phyloP scores from a whole-genome alignment of 495 filamentous ascomycete species.

The Hypoxylon crocopeplum region DNA sequence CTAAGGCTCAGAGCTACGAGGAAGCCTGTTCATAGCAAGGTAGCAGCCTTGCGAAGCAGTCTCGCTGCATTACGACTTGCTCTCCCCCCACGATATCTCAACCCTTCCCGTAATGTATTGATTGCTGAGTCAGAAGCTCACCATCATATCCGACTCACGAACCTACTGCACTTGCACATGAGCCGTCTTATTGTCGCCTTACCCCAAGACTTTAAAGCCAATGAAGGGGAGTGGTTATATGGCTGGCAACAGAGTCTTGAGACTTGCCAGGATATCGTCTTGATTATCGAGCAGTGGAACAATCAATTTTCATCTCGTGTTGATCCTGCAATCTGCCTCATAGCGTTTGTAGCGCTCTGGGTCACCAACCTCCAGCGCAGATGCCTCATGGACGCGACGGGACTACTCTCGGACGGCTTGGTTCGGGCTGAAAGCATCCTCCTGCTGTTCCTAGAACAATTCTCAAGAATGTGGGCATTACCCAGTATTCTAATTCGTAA shows the following conservation, averaged over 20 bases:
- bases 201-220: slow-evolving; percentile 3
- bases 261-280: slow-evolving; percentile 26
- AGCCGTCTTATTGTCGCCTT: slow-evolving; percentile 15
- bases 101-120: slow-evolving; percentile 33
- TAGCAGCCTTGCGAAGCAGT: slow-evolving; percentile 5
- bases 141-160: slow-evolving; percentile 37
- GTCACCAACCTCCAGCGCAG: slow-evolving; percentile 24
- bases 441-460: slow-evolving; percentile 32
- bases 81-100: slow-evolving; percentile 34
- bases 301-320: slow-evolving; percentile 30
- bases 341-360: slow-evolving; percentile 29
- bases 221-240: slow-evolving; percentile 21
- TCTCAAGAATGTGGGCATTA: slow-evolving; percentile 32
- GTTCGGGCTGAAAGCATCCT: slow-evolving; percentile 17
- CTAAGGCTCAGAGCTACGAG: slow-evolving; percentile 20
- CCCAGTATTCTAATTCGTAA: slow-evolving; percentile 29
- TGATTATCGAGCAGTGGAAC: slow-evolving; percentile 31
- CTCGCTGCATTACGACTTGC: slow-evolving; percentile 32
- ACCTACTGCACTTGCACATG: slow-evolving; percentile 30
- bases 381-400: slow-evolving; percentile 4
- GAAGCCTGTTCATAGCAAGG: slow-evolving; percentile 15
- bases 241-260: slow-evolving; percentile 27
- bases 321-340: slow-evolving; percentile 37
- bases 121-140: slow-evolving; percentile 22
- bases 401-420: slow-evolving; percentile 1